These are phyloP conservation scores for Trypanosoma lewisi DNA, from an alignment of 208 protist genomes.

Conservation along the genomic window DNA sequence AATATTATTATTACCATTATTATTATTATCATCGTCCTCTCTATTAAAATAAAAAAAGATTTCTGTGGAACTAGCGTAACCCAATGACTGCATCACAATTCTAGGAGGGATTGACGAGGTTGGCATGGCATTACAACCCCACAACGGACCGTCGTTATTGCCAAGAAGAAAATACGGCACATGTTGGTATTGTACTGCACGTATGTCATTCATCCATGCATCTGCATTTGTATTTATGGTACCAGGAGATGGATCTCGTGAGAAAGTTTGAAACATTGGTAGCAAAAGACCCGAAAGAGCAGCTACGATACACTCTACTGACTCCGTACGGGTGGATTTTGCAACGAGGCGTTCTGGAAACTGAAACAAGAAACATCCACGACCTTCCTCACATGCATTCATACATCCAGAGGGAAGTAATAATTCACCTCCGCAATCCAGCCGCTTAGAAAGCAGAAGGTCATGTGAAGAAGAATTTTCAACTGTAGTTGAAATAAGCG, in stretches of 20 bases:
- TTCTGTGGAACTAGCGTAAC: slow-evolving; percentile 14
- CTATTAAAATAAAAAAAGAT: slow-evolving; percentile 22
- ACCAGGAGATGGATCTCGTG: not conserved
- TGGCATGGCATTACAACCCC: not conserved
- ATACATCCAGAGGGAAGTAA: slow-evolving; percentile 67
- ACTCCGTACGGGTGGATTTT: slow-evolving; percentile 45
- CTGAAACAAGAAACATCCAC: slow-evolving; percentile 64
- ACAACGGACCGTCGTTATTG: slow-evolving; percentile 7
- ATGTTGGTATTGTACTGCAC: slow-evolving; percentile 45
- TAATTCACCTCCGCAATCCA: slow-evolving; percentile 64
- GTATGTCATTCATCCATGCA: slow-evolving; percentile 11
- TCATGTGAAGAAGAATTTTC: slow-evolving; percentile 20
- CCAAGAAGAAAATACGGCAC: slow-evolving; percentile 49
- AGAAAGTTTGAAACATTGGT: slow-evolving; percentile 20
- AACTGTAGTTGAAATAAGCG: slow-evolving; percentile 4
- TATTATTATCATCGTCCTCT: not conserved
- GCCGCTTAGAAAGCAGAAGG: slow-evolving; percentile 49
- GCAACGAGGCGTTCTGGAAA: slow-evolving; percentile 52
- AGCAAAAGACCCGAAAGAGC: slow-evolving; percentile 63
- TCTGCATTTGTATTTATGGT: not conserved
- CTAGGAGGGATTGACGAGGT: not conserved
- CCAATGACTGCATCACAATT: slow-evolving; percentile 9
- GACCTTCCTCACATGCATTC: slow-evolving; percentile 33
- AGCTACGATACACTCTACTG: slow-evolving; percentile 67
- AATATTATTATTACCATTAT: not conserved